phyloP scores from a whole-genome alignment of 257 asterid species.

The Cordia subcordata region DNA sequence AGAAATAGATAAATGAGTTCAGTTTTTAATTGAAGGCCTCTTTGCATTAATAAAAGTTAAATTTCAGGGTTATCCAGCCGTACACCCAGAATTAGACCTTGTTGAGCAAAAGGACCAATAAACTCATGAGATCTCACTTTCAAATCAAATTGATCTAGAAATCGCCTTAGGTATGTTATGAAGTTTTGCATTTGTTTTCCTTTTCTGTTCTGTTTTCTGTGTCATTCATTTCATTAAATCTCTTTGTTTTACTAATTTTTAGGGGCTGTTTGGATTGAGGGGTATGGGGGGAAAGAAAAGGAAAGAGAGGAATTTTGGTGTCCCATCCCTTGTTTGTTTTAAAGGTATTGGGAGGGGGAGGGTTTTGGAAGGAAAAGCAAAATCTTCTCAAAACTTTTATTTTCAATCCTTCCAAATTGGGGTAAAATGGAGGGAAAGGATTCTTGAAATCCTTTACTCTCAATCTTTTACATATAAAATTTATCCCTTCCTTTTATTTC shows the following conservation, averaged over 20 bases:
- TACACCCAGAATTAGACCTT: conserved; percentile 89
- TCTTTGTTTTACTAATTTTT: neutral
- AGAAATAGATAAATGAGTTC: conserved; percentile 86
- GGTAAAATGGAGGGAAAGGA: too few species aligned
- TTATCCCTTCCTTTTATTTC: too few species aligned
- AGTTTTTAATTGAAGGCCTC: conserved; percentile 81
- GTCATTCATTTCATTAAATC: neutral
- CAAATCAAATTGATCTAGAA: conserved; percentile 69
- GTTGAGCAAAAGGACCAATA: conserved; percentile 92
- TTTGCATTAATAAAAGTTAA: conserved; percentile 91
- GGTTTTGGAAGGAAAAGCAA: too few species aligned
- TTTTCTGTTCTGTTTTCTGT: neutral
- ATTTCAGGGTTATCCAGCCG: conserved; percentile 88
- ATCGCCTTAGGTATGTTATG: conserved; percentile 47
- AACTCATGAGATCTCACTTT: conserved; percentile 82
- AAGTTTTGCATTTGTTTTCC: neutral
- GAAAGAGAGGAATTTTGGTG: too few species aligned
- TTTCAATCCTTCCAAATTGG: too few species aligned
- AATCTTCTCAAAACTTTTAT: too few species aligned
- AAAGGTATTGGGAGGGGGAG: too few species aligned
- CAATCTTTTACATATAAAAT: too few species aligned
- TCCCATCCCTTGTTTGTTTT: too few species aligned
- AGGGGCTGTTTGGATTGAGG: too few species aligned
- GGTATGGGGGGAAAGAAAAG: too few species aligned
- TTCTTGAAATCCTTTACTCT: too few species aligned